Evolutionary conservation across 208 protist genomes (phyloP).

Genomic region (Wallacemonas sp.): DNA sequence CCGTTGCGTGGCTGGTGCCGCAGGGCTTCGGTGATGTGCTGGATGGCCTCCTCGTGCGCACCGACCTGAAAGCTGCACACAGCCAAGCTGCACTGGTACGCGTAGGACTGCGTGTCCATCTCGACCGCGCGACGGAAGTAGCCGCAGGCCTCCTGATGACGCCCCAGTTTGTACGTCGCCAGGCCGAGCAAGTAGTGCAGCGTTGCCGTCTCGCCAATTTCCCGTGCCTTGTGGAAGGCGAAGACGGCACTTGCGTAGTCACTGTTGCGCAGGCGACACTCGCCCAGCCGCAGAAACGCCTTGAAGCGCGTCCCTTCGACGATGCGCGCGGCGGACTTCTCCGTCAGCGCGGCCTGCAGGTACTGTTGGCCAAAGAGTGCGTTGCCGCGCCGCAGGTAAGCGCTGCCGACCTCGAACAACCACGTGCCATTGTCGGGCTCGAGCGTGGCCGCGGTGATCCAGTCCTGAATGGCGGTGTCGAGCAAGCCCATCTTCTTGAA

Average conservation of each 20-base stretch:
- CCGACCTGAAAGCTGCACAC: conserved; percentile 64
- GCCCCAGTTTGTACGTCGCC: conserved; percentile 62
- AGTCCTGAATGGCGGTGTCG: conserved; percentile 56
- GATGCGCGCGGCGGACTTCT: conserved; percentile 16
- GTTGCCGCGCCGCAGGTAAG: conserved; percentile 42
- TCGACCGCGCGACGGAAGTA: conserved; percentile 79
- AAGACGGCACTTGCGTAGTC: conserved; percentile 44
- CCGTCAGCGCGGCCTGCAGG: conserved; percentile 20
- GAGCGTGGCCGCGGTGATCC: conserved; percentile 59
- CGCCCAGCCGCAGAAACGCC: conserved; percentile 49
- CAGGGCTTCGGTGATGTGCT: conserved; percentile 73
- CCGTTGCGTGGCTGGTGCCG: conserved; percentile 41
- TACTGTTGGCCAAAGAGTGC: conserved; percentile 24
- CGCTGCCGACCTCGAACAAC: conserved; percentile 76
- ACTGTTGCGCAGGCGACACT: conserved; percentile 36
- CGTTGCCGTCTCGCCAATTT: conserved; percentile 58
- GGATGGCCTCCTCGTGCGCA: conserved; percentile 53
- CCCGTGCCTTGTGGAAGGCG: conserved; percentile 52
- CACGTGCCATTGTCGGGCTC: conserved; percentile 86
- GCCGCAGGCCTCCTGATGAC: conserved; percentile 42
- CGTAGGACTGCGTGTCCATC: conserved; percentile 41
- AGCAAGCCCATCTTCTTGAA: conserved; percentile 49
- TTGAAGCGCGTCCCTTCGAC: conserved; percentile 28
- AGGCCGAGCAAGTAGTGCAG: conserved; percentile 83
- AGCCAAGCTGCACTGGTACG: conserved; percentile 74